Evolutionary conservation across 768 basidiomycete genomes (phyloP), one percentile per base, ranked within the genome.

Genomic region (Pulveroboletus sp.): DNA sequence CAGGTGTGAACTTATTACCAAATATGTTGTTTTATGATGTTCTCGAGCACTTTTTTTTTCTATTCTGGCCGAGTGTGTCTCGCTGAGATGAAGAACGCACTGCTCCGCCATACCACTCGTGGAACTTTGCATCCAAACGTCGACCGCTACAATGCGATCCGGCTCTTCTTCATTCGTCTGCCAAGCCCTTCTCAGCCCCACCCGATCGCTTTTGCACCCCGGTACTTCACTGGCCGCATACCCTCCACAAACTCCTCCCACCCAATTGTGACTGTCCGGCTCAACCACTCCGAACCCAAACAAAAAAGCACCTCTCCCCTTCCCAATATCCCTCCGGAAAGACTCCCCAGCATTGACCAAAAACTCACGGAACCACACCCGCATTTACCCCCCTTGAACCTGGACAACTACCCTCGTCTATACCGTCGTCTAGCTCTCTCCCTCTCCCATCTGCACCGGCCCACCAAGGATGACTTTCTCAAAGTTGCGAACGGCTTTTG

Each of bases 401-500:
- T 78, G 33, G 82, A 89, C 45, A 78, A 87, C 58, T 93, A 93
- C 62, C 81, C 92, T 4, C 77, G 74, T n/a, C 85, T 91, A 60
- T 87, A 91, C 58, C 84, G 82, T 37, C 78, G 82, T n/a, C 76
- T 93, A 8, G 89, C 89, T 0, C 65, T 80, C 54, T 86, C 87
- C 26, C 73, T 93, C 18, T 92, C 91, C 5, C 85, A 84, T 60
- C 73, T 81, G 42, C 83, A 82, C 55, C 75, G 86, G 33, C 95
- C 93, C 1, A 89, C 91, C 0, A 81, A 85, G 38, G 93, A 96
- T 39, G 91, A 97, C 63, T 84, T 98, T 51, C 76, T 98, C 32
- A 81, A 79, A 17, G 86, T 91, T 4, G 85, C 94, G 4, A 87
- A 79, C 28, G 84, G 86, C n/a, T 93, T 94, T 66, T 93, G 93